Evolutionary conservation across 176 grass and related monocot species (phyloP).

Genomic region (Pontederia crassipes): DNA sequence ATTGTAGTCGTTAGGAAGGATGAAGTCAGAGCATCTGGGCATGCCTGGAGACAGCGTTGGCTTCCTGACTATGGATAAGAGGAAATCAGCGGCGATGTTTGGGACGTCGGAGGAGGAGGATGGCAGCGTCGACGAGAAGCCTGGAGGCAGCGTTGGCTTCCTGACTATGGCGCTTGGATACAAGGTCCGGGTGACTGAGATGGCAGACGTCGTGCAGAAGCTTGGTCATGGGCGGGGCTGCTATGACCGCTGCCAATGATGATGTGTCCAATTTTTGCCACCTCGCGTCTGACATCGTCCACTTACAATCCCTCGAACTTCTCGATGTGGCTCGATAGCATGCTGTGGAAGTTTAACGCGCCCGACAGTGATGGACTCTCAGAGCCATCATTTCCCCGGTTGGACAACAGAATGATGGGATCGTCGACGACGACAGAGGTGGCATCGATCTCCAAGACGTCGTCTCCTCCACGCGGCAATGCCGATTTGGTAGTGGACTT

Average conservation of each 20-base stretch:
- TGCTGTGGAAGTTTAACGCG: conserved; percentile 1
- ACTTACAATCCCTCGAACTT: conserved; percentile 13
- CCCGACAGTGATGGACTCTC: neutral
- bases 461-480: neutral
- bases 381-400: neutral
- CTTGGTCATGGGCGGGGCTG: conserved; percentile 59
- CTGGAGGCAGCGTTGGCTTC: too few relatives aligned
- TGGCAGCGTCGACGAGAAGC: conserved; percentile 69
- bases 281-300: neutral
- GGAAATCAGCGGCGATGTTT: conserved; percentile 5
- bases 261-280: conserved; percentile 18
- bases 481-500: conserved; percentile 5
- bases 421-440: neutral
- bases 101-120: conserved; percentile 21
- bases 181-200: conserved; percentile 84
- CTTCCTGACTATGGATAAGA: conserved; percentile 27
- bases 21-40: conserved; percentile 84
- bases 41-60: conserved; percentile 17
- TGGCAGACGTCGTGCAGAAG: conserved; percentile 92
- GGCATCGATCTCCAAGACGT: neutral
- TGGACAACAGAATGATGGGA: neutral
- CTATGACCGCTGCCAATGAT: neutral
- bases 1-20: neutral
- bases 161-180: conserved; percentile 83
- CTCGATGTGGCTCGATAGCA: conserved; percentile 5